phyloP scores from a whole-genome alignment of 116 monocot genomes.

The Phalaenopsis hybrid region DNA sequence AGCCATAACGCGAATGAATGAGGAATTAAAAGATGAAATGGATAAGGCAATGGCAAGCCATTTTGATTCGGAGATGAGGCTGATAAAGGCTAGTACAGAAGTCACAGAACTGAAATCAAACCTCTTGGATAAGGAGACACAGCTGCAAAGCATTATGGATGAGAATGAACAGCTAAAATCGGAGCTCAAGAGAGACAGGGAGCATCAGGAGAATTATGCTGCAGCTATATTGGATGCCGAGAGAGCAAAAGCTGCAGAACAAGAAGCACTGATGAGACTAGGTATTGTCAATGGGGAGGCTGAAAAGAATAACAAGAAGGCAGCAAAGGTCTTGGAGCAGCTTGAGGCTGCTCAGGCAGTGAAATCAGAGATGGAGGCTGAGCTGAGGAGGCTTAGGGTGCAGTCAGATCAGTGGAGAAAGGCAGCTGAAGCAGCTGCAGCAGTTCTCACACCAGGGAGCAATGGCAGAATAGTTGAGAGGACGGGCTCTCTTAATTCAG shows the following conservation, averaged over 20 bases:
- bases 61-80: conserved; percentile 9
- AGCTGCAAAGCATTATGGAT: conserved; percentile 60
- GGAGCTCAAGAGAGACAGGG: conserved; percentile 31
- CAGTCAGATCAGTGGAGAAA: conserved; percentile 98
- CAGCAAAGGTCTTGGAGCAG: conserved; percentile 41
- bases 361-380: conserved; percentile 72
- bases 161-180: conserved; percentile 57
- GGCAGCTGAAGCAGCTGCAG: conserved; percentile 88
- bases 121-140: conserved; percentile 80
- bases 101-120: conserved; percentile 53
- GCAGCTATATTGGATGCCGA: conserved; percentile 28
- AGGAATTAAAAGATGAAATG: conserved; percentile 16
- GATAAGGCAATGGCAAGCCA: conserved; percentile 4
- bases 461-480: conserved; percentile 47
- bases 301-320: conserved; percentile 46
- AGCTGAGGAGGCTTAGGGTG: conserved; percentile 62
- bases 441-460: conserved; percentile 45
- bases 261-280: background rate
- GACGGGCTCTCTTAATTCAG: conserved; percentile 46
- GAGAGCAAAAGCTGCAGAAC: background rate
- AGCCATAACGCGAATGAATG: conserved; percentile 11
- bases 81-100: conserved; percentile 26
- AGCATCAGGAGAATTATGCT: conserved; percentile 30
- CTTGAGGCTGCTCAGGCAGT: conserved; percentile 53
- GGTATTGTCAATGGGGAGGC: conserved; percentile 3